A percentile compares a stretch with the other conserved stretches of the same genome.
phyloP scores from a whole-genome alignment of 805 yeast species.

The Candida odintsovae region DNA sequence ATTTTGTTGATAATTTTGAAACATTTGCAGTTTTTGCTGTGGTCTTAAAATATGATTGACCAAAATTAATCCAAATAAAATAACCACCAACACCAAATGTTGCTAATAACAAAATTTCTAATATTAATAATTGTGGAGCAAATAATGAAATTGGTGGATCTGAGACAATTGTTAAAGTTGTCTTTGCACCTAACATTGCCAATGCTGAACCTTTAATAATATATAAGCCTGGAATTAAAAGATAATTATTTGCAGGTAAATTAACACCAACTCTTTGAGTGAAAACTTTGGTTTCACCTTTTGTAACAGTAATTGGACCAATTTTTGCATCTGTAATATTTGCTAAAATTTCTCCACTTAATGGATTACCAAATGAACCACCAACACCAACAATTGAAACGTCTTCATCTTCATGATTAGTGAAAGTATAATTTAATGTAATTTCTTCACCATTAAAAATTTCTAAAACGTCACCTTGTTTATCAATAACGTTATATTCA shows the following conservation, averaged over 20 bases:
- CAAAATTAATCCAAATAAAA: constrained; percentile 37
- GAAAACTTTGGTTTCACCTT: constrained; percentile 45
- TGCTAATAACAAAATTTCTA: constrained; percentile 48
- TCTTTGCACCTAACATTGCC: constrained; percentile 50
- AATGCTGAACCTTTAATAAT: constrained; percentile 44
- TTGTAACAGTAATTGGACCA: constrained; percentile 50
- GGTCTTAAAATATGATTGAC: constrained; percentile 38
- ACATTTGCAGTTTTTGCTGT: constrained; percentile 23
- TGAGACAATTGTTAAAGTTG: constrained; percentile 49
- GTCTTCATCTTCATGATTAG: constrained; percentile 46
- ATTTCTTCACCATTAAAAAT: constrained; percentile 48
- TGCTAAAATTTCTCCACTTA: constrained; percentile 42
- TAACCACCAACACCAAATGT: constrained; percentile 47
- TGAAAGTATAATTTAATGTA: constrained; percentile 44
- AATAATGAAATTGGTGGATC: constrained; percentile 67
- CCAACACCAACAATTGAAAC: constrained; percentile 61
- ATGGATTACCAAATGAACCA: constrained; percentile 55
- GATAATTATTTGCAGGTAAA: constrained; percentile 50
- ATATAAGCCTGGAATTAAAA: constrained; percentile 55
- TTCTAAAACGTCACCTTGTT: constrained; percentile 30
- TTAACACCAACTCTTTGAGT: constrained; percentile 56
- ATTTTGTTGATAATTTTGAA: constrained; percentile 6
- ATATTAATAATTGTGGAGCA: constrained; percentile 65
- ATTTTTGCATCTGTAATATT: constrained; percentile 61
- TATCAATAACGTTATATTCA: constrained; percentile 43